phyloP scores from a whole-genome alignment of 2,329 filamentous ascomycete species.

The Aspergillus intermedius region DNA sequence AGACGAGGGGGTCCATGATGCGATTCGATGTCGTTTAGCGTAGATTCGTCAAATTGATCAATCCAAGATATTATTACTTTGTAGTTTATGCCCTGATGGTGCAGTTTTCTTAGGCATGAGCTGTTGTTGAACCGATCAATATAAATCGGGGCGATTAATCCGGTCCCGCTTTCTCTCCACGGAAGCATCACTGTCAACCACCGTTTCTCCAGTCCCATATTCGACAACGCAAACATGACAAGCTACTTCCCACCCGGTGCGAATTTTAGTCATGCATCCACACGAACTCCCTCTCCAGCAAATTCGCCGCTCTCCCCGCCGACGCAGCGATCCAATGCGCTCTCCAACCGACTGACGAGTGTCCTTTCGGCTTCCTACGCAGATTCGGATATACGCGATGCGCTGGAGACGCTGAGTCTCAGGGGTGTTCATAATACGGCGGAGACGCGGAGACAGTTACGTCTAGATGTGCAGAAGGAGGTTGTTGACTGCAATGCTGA shows the following conservation, averaged over 20 bases:
- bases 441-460: conserved; percentile 69
- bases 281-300: conserved; percentile 16
- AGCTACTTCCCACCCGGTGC: conserved; percentile 26
- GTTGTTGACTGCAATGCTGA: conserved; percentile 88
- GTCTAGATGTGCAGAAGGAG: conserved; percentile 80
- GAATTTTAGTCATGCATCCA: conserved; percentile 16
- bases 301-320: conserved; percentile 26
- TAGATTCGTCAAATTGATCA: too few species aligned
- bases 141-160: neutral
- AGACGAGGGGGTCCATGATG: conserved; percentile 45
- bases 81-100: neutral
- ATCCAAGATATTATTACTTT: too few species aligned
- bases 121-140: neutral
- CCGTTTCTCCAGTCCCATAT: conserved; percentile 14
- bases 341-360: conserved; percentile 74
- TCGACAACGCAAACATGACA: conserved; percentile 21
- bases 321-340: conserved; percentile 50
- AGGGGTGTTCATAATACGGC: conserved; percentile 66
- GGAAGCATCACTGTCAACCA: conserved; percentile 5
- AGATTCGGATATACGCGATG: conserved; percentile 84
- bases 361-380: conserved; percentile 89
- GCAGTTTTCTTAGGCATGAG: neutral
- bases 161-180: conserved; percentile 2
- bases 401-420: conserved; percentile 69
- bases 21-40: neutral